Evolutionary conservation across 768 basidiomycete species (phyloP), one percentile per base, ranked within the genome.

Genomic region (Tylopilus plumbeoviolaceoides): DNA sequence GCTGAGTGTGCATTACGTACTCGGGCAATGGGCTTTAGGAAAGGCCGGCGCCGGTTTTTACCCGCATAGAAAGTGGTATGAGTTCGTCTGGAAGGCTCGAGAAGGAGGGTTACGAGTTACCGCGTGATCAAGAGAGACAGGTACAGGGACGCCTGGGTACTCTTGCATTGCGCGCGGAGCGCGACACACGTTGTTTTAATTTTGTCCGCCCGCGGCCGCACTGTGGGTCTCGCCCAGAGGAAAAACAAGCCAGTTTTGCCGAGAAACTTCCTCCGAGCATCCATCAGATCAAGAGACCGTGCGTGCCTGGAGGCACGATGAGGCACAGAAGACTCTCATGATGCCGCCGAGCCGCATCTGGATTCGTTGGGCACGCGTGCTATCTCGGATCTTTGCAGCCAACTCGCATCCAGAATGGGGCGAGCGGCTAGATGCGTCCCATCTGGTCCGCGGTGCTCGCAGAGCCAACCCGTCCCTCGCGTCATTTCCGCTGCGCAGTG

Each of bases 271-370:
- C 27, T 36, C 17, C 20, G 10, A 33, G 38, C 18, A 4, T 2
- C 28, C 30, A 49, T 45, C 55, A 45, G 21, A 49, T 38, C 36
- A 17, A 17, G 35, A 17, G 35, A 15, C 15, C 17, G 35, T 15
- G 40, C 27, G 55, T 57, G 27, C 55, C 55, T 50, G n/a, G 38
- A 27, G 30, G 25, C 9, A 35, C 27, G 47, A 40, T 27, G 30
- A 45, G 38, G 47, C 12, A 56, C 53, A 30, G 25, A 40, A 7
- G 31, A 12, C 23, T 9, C 33, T 15, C 41, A 25, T 28, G 28
- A 36, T 4, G 18, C 36, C 9, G 20, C 31, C 7, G 41, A 20
- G 15, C 15, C 28, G 8, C 27, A 44, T 44, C 25, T 7, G 30
- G 30, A 31, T 2, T 7, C 8, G 14, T 18, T 7, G 25, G 17